phyloP scores from a whole-genome alignment of 2,329 filamentous ascomycete genomes.

The Talaromyces sp. region DNA sequence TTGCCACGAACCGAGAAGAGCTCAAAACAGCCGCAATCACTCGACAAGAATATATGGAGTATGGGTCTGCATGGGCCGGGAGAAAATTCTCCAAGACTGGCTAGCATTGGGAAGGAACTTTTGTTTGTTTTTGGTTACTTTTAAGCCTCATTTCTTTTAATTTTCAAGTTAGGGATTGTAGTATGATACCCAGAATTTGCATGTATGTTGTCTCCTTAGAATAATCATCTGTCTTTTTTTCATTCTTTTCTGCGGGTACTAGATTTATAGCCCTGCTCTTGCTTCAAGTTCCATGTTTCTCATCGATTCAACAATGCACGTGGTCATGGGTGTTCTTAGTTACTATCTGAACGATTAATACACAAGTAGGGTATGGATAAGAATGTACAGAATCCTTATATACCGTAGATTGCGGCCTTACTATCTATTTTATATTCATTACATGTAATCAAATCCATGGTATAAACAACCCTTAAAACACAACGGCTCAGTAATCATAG shows the following conservation, averaged over 20 bases:
- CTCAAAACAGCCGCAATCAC: constrained; percentile 69
- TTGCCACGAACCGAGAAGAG: constrained; percentile 63
- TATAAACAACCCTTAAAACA: not conserved
- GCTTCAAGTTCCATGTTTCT: no score
- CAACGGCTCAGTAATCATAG: constrained; percentile 67
- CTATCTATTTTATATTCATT: not conserved
- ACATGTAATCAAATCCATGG: not conserved
- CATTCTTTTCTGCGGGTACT: not conserved
- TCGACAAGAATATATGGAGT: constrained; percentile 83
- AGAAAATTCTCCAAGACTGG: constrained; percentile 57
- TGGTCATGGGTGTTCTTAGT: not conserved
- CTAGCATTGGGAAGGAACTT: not conserved
- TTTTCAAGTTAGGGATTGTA: not conserved
- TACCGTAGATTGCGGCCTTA: not conserved
- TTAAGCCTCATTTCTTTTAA: not conserved
- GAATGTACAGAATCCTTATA: not conserved
- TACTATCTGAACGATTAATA: no score
- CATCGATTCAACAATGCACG: no score
- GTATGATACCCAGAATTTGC: constrained; percentile 9
- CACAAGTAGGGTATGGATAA: not conserved
- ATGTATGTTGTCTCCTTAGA: not conserved
- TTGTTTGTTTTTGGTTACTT: constrained; percentile 2
- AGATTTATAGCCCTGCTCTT: not conserved
- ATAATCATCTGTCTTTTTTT: not conserved
- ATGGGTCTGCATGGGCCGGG: constrained; percentile 69